Conservation (phyloP, 2,329 filamentous ascomycete genomes). For the Mycosphaerelloides madeirae region DNA sequence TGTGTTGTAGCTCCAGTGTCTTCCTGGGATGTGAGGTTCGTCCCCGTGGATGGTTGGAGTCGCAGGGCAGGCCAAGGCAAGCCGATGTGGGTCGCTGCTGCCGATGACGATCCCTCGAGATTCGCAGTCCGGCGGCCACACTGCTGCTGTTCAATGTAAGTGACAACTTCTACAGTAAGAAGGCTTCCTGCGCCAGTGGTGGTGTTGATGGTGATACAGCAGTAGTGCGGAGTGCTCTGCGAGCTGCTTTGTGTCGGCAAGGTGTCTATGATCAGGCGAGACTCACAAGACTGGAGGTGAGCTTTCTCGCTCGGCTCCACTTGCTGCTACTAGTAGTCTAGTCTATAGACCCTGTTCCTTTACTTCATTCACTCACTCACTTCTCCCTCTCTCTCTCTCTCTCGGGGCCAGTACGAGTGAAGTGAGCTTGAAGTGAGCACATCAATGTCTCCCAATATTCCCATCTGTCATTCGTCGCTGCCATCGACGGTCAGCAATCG, state of each 20-base stretch:
- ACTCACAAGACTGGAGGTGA: not conserved
- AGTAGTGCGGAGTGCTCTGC: slow-evolving; percentile 6
- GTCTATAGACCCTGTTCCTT: too few species aligned
- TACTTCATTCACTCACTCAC: too few species aligned
- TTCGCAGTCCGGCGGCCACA: not conserved
- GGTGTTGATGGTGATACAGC: not conserved
- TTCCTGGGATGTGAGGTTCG: not conserved
- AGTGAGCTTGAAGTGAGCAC: too few species aligned
- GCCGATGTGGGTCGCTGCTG: slow-evolving; percentile 5
- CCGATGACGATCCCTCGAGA: slow-evolving; percentile 5
- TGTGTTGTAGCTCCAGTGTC: not conserved
- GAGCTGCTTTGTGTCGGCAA: not conserved
- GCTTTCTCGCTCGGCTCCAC: not conserved
- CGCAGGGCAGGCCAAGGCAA: not conserved
- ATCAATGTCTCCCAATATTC: too few species aligned
- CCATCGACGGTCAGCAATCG: too few species aligned
- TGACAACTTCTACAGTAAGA: not conserved
- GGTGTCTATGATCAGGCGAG: not conserved
- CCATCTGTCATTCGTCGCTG: too few species aligned
- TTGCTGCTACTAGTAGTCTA: too few species aligned
- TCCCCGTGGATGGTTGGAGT: not conserved
- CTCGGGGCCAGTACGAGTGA: too few species aligned
- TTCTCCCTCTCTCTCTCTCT: too few species aligned
- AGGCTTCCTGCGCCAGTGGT: not conserved
- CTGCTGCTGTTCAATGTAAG: not conserved